phyloP scores from a whole-genome alignment of 2,329 filamentous ascomycete species.

The Elsinoe batatas region DNA sequence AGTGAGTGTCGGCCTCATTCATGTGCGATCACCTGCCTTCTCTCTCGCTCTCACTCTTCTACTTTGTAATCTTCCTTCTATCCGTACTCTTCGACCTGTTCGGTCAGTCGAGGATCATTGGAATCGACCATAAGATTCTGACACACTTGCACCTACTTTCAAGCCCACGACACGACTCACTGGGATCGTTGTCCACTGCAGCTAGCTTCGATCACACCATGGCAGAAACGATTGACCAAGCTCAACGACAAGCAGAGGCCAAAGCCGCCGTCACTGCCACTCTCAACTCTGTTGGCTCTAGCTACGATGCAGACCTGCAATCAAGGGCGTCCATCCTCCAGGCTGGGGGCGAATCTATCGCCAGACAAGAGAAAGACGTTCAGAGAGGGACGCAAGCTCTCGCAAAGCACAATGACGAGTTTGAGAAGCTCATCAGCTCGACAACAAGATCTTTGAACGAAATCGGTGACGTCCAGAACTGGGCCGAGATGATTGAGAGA shows the following conservation, averaged over 20 bases:
- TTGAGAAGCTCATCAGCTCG: conserved; percentile 50
- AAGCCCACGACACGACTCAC: neutral
- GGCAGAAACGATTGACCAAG: neutral
- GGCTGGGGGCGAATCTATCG: conserved; percentile 54
- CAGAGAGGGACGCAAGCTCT: conserved; percentile 42
- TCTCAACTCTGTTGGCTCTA: conserved; percentile 50
- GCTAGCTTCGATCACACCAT: neutral
- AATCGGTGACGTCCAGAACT: conserved; percentile 74
- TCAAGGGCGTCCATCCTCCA: conserved; percentile 61
- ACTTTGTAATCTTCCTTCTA: too few species aligned
- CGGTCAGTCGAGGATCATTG: too few species aligned
- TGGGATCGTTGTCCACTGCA: neutral
- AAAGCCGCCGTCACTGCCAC: conserved; percentile 42
- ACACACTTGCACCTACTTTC: neutral
- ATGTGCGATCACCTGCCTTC: neutral
- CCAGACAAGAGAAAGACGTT: conserved; percentile 58
- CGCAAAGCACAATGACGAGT: conserved; percentile 13
- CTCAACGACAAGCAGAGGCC: conserved; percentile 33
- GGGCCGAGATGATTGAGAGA: conserved; percentile 65
- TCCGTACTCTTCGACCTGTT: too few species aligned
- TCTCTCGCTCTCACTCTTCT: neutral
- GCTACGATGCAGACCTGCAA: conserved; percentile 58
- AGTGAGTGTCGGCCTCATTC: neutral
- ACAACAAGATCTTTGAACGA: conserved; percentile 61
- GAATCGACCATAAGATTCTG: neutral